Conservation (phyloP, 345 rosid species). For the Physaria fendleri region DNA sequence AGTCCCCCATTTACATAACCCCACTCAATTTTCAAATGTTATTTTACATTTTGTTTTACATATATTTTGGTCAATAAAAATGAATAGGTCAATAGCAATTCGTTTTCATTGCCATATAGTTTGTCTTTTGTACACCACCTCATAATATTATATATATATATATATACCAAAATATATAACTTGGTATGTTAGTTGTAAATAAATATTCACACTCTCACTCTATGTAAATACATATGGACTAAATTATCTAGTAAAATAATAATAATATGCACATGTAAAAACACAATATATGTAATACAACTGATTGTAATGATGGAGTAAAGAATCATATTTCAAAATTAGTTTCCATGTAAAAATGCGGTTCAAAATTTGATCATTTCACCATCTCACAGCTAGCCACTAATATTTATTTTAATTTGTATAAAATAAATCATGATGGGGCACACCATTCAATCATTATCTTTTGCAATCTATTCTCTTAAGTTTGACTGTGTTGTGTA, state of each 20-base stretch:
- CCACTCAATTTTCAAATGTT: conserved; percentile 27
- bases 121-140: background rate
- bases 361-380: background rate
- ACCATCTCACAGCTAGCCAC: background rate
- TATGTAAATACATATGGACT: background rate
- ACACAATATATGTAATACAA: no score
- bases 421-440: conserved; percentile 38
- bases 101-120: background rate
- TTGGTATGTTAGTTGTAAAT: background rate
- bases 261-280: no score
- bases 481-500: conserved; percentile 45
- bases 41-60: conserved; percentile 11
- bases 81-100: no score
- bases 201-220: background rate
- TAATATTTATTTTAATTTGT: background rate
- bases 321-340: background rate
- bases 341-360: background rate
- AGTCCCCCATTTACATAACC: conserved; percentile 39
- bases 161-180: background rate
- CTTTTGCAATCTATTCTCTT: conserved; percentile 8
- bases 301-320: background rate
- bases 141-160: background rate
- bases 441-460: conserved; percentile 3
- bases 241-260: background rate
- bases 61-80: conserved; percentile 7